Conservation (phyloP, 306 rosid species). For the Lathyrus oleraceus region DNA sequence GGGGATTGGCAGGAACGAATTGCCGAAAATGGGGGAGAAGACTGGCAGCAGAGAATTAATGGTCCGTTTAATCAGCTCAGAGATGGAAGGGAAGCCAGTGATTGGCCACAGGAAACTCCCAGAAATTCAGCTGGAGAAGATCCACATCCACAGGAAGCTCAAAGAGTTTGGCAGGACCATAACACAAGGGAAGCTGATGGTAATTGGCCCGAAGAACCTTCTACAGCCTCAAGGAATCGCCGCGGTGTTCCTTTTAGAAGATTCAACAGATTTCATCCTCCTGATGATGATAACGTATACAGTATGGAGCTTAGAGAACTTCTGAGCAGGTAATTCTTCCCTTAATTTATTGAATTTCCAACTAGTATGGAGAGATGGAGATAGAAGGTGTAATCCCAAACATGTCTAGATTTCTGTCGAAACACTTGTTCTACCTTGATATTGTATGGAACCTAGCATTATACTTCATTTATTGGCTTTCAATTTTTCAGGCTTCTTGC, state of each 20-base stretch:
- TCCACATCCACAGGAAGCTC: slow-evolving; percentile 58
- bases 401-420: neutral
- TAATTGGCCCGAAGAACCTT: slow-evolving; percentile 84
- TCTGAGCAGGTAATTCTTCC: slow-evolving; percentile 77
- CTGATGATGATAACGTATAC: slow-evolving; percentile 96
- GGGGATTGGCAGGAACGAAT: slow-evolving; percentile 68
- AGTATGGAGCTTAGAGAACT: slow-evolving; percentile 99
- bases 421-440: slow-evolving; percentile 16
- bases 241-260: slow-evolving; percentile 76
- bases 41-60: slow-evolving; percentile 68
- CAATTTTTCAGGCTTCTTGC: slow-evolving; percentile 23
- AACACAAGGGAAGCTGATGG: slow-evolving; percentile 68
- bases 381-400: neutral
- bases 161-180: slow-evolving; percentile 67
- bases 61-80: slow-evolving; percentile 67
- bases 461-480: slow-evolving; percentile 27
- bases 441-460: neutral
- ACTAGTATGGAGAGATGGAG: slow-evolving; percentile 1
- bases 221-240: slow-evolving; percentile 73
- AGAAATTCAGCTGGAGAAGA: slow-evolving; percentile 64
- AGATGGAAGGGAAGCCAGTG: slow-evolving; percentile 57
- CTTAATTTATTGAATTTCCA: slow-evolving; percentile 12
- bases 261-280: slow-evolving; percentile 87
- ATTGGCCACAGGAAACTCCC: slow-evolving; percentile 68
- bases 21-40: slow-evolving; percentile 58